phyloP scores from a whole-genome alignment of 805 yeast genomes.

The Myxozyma neotropica region DNA sequence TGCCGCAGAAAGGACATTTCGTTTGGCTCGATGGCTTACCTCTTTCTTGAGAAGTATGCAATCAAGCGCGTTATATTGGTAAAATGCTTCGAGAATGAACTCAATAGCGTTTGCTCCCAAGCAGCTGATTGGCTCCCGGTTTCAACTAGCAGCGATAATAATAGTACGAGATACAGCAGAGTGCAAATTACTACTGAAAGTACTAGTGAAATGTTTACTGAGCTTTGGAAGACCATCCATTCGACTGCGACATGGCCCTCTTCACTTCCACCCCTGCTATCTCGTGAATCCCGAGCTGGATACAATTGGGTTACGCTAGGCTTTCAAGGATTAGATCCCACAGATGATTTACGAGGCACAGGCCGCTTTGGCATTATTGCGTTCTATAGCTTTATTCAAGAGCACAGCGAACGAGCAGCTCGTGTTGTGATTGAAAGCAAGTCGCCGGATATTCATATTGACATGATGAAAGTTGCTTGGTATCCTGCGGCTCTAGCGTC shows the following conservation, averaged over 20 bases:
- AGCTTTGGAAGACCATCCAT: slow-evolving; percentile 20
- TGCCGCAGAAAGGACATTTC: slow-evolving; percentile 28
- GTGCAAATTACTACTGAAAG: not conserved
- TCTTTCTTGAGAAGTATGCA: slow-evolving; percentile 15
- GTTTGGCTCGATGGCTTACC: slow-evolving; percentile 7
- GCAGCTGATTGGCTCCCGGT: slow-evolving; percentile 15
- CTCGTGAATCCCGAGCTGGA: slow-evolving; percentile 30
- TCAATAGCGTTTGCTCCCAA: not conserved
- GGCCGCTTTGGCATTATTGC: slow-evolving; percentile 32
- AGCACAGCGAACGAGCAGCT: slow-evolving; percentile 18
- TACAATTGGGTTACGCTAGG: slow-evolving; percentile 45
- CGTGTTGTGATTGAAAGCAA: slow-evolving; percentile 17
- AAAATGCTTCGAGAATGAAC: slow-evolving; percentile 11
- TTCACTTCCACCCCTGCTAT: slow-evolving; percentile 17
- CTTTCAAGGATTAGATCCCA: slow-evolving; percentile 46
- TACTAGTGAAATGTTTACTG: not conserved
- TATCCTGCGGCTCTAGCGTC: slow-evolving; percentile 36
- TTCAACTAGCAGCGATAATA: not conserved
- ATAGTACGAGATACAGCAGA: not conserved
- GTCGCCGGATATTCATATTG: slow-evolving; percentile 26
- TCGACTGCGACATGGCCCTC: slow-evolving; percentile 24
- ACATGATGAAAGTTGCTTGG: slow-evolving; percentile 31
- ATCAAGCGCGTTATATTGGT: slow-evolving; percentile 14
- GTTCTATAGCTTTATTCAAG: slow-evolving; percentile 11
- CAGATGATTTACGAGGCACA: slow-evolving; percentile 44